phyloP scores from a whole-genome alignment of 208 protist genomes.

The Trichomonas vaginalis region DNA sequence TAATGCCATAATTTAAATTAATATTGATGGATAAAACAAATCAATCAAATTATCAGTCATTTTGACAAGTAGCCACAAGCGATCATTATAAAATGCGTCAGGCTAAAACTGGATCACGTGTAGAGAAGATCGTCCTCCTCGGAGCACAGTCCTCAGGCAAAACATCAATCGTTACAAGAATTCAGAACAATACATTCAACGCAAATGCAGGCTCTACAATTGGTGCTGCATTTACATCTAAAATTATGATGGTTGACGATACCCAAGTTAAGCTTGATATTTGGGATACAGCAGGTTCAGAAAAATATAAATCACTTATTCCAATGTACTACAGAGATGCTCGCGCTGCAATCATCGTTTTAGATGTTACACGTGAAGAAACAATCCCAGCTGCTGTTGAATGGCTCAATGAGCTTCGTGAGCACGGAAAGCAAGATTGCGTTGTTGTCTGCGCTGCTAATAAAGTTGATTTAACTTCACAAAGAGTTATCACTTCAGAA shows the following conservation, averaged over 20 bases:
- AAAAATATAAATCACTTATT: not conserved
- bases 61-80: no score
- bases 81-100: not conserved
- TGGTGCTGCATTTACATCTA: not conserved
- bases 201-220: not conserved
- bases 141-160: not conserved
- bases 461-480: not conserved
- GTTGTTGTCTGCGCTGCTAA: slow-evolving; percentile 49
- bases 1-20: no score
- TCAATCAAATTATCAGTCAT: no score
- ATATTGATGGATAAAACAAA: no score
- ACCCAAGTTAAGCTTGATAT: not conserved
- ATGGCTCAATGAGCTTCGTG: slow-evolving; percentile 87
- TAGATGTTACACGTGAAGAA: slow-evolving; percentile 85
- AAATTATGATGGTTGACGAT: not conserved
- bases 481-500: not conserved
- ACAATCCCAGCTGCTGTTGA: slow-evolving; percentile 84
- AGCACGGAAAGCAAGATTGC: slow-evolving; percentile 65
- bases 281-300: not conserved
- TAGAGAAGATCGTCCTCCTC: not conserved
- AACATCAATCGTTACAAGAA: not conserved
- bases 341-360: slow-evolving; percentile 76
- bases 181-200: not conserved
- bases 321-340: slow-evolving; percentile 14
- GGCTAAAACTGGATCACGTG: not conserved